Conservation (phyloP, 2,329 filamentous ascomycete genomes). For the Claviceps arundinis region DNA sequence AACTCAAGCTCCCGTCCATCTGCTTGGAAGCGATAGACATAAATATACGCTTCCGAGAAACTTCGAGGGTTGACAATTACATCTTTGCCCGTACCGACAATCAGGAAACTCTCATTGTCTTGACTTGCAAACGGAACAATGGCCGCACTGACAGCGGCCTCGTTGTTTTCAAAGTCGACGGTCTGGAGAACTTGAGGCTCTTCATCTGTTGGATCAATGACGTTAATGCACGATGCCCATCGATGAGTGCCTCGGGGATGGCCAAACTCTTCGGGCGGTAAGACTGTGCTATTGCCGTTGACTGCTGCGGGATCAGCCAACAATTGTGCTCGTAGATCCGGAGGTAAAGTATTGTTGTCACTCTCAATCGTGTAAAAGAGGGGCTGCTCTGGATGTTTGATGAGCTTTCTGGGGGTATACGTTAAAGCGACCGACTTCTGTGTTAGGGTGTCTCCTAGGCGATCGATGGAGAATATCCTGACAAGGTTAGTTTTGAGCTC, state of each 20-base stretch:
- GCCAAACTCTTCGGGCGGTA: slow-evolving; percentile 75
- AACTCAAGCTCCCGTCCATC: slow-evolving; percentile 83
- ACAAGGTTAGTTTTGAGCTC: slow-evolving; percentile 4
- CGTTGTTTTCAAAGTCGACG: slow-evolving; percentile 76
- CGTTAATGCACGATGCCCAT: slow-evolving; percentile 92
- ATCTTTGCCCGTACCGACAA: slow-evolving; percentile 89
- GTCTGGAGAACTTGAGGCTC: slow-evolving; percentile 60
- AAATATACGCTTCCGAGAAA: slow-evolving; percentile 69
- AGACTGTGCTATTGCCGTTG: slow-evolving; percentile 57
- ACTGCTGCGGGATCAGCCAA: slow-evolving; percentile 56
- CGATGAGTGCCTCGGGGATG: slow-evolving; percentile 71
- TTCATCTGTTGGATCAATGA: slow-evolving; percentile 69
- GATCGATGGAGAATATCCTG: slow-evolving; percentile 84
- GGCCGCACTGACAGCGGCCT: slow-evolving; percentile 77
- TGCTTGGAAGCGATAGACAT: slow-evolving; percentile 82
- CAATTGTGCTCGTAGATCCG: slow-evolving; percentile 61
- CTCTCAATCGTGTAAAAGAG: slow-evolving; percentile 91
- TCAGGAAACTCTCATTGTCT: slow-evolving; percentile 78
- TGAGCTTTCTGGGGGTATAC: slow-evolving; percentile 80
- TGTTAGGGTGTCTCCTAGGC: slow-evolving; percentile 70
- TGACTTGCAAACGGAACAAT: slow-evolving; percentile 79
- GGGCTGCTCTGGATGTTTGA: slow-evolving; percentile 75
- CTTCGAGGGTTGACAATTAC: slow-evolving; percentile 66
- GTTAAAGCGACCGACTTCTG: slow-evolving; percentile 76
- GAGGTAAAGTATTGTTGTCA: slow-evolving; percentile 81